Conservation (phyloP, 73 alveolate species). For the Tetrahymena thermophila region DNA sequence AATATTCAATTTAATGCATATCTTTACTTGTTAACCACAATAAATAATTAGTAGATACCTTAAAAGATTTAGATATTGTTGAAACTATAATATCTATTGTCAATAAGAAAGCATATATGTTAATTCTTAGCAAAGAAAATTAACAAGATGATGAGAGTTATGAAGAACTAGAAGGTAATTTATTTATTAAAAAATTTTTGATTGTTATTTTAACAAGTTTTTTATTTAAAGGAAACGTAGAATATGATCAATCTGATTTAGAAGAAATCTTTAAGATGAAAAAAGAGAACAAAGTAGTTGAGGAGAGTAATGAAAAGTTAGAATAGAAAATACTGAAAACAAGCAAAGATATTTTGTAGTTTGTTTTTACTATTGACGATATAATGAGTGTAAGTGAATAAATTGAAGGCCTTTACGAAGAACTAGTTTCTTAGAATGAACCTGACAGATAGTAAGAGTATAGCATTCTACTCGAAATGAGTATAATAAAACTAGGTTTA, state of each 20-base stretch:
- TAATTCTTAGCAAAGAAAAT: not conserved
- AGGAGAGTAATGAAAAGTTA: not conserved
- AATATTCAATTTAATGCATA: not conserved
- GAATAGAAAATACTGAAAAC: not conserved
- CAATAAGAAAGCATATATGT: not conserved
- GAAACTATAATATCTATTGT: not conserved
- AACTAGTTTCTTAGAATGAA: not conserved
- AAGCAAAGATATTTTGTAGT: not conserved
- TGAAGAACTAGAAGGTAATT: not conserved
- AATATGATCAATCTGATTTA: not conserved
- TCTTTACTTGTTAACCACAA: not conserved
- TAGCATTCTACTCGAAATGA: not conserved
- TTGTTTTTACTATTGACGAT: not conserved
- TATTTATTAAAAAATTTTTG: not conserved
- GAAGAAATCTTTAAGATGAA: not conserved
- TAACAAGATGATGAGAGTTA: not conserved
- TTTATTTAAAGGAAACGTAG: not conserved
- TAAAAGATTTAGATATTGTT: not conserved
- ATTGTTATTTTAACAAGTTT: not conserved
- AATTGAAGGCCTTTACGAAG: not conserved
- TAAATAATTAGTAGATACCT: not conserved
- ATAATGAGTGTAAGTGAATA: not conserved
- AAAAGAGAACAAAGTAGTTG: not conserved
- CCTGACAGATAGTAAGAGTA: not conserved
- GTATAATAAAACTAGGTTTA: not conserved